phyloP scores from a whole-genome alignment of 2,329 filamentous ascomycete species.

The Sarocladium oryzae region DNA sequence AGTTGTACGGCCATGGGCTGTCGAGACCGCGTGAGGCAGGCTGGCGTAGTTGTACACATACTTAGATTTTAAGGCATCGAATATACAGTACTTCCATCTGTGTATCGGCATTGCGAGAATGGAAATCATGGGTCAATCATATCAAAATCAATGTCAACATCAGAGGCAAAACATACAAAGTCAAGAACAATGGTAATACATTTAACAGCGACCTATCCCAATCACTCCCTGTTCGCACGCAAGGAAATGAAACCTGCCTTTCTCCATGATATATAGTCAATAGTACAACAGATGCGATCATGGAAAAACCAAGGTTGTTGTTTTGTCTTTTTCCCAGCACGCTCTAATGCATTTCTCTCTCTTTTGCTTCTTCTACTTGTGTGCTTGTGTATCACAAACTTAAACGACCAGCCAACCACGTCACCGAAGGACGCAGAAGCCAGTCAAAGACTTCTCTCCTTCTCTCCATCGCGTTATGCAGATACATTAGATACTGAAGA shows the following conservation, averaged over 20 bases:
- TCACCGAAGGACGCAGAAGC: too few species aligned
- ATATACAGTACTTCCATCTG: too few species aligned
- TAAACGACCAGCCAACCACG: too few species aligned
- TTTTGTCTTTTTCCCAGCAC: background rate
- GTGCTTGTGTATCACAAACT: background rate
- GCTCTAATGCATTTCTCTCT: constrained; percentile 6
- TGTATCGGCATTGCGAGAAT: too few species aligned
- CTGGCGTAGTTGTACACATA: background rate
- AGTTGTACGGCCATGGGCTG: constrained; percentile 73
- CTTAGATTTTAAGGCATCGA: too few species aligned
- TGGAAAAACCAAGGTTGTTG: background rate
- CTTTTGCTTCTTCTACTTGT: background rate
- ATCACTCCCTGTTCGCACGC: background rate
- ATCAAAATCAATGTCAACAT: too few species aligned
- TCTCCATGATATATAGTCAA: too few species aligned
- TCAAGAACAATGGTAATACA: constrained; percentile 5
- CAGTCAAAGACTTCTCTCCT: too few species aligned
- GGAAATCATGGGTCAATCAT: too few species aligned
- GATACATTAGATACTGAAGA: constrained; percentile 5
- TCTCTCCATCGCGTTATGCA: background rate
- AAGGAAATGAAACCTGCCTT: too few species aligned
- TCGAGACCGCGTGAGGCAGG: constrained; percentile 24
- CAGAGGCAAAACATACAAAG: too few species aligned
- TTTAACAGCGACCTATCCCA: background rate
- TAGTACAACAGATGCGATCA: background rate